These are phyloP conservation scores for Aureobasidium namibiae DNA, from an alignment of 2,329 filamentous ascomycete genomes.

Conservation along the genomic window DNA sequence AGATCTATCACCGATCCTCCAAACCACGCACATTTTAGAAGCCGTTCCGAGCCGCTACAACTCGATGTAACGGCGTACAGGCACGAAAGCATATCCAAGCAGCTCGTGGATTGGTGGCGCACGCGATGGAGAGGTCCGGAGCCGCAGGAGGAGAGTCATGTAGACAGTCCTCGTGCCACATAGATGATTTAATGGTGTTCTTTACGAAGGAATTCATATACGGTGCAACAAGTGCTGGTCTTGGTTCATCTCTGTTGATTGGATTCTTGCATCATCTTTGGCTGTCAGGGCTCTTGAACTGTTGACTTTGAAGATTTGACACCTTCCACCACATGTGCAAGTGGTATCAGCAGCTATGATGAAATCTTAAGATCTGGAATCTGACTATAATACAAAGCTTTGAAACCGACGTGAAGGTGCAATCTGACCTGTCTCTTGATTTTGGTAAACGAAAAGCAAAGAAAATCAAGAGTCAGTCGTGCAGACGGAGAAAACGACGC, in stretches of 20 bases:
- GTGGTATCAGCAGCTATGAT: neutral
- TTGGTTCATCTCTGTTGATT: no score
- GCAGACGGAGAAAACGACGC: neutral
- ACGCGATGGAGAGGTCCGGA: constrained; percentile 13
- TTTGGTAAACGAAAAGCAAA: neutral
- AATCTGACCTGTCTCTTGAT: constrained; percentile 1
- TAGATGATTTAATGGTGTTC: neutral
- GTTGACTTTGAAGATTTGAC: neutral
- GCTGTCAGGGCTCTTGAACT: neutral
- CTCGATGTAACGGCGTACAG: constrained; percentile 10
- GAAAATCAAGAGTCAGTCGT: neutral
- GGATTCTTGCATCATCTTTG: neutral
- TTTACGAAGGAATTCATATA: neutral
- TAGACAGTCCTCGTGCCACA: neutral
- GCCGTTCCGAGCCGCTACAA: constrained; percentile 1
- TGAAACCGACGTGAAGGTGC: neutral
- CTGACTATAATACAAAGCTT: constrained; percentile 1
- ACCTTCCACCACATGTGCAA: neutral
- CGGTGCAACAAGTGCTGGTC: neutral
- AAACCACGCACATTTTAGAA: constrained; percentile 8
- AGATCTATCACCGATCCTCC: neutral
- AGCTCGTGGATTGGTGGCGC: constrained; percentile 15
- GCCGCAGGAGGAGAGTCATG: constrained; percentile 1
- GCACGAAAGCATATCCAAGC: constrained; percentile 2
- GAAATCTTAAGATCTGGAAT: neutral